phyloP scores from a whole-genome alignment of 2,329 filamentous ascomycete species.

The Metarhizium brunneum region DNA sequence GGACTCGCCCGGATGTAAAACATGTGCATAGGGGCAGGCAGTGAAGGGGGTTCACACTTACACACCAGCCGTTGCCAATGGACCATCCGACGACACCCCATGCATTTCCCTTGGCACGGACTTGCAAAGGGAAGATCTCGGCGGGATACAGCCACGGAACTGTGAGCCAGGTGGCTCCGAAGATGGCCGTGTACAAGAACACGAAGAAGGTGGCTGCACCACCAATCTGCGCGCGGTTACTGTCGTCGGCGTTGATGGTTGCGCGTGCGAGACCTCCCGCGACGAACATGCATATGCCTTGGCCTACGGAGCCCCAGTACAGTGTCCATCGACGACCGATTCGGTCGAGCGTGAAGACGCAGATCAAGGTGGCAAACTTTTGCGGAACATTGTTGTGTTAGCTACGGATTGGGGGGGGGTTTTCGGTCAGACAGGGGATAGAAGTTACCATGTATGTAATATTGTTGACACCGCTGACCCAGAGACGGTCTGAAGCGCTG shows the following conservation, averaged over 20 bases:
- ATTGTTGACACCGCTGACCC: conserved; percentile 49
- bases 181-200: conserved; percentile 41
- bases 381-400: not conserved
- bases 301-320: conserved; percentile 57
- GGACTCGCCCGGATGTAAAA: too few relatives aligned
- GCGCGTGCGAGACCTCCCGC: conserved; percentile 52
- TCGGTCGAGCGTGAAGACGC: conserved; percentile 59
- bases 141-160: conserved; percentile 56
- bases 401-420: not conserved
- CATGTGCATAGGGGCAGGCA: not conserved
- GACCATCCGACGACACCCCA: conserved; percentile 52
- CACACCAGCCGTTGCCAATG: conserved; percentile 46
- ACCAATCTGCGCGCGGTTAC: conserved; percentile 41
- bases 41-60: conserved; percentile 54
- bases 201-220: conserved; percentile 62
- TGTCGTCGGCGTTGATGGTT: conserved; percentile 33
- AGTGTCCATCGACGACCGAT: conserved; percentile 62
- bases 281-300: conserved; percentile 59
- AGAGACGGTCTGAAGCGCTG: conserved; percentile 48
- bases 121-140: conserved; percentile 46
- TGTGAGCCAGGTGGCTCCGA: conserved; percentile 37
- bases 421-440: not conserved
- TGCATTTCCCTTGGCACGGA: conserved; percentile 49
- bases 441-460: conserved; percentile 35
- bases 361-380: conserved; percentile 53